These are phyloP conservation scores for Phycomyces blakesleeanus DNA, from an alignment of 192 early-diverging fungal genomes.

Conservation along the genomic window DNA sequence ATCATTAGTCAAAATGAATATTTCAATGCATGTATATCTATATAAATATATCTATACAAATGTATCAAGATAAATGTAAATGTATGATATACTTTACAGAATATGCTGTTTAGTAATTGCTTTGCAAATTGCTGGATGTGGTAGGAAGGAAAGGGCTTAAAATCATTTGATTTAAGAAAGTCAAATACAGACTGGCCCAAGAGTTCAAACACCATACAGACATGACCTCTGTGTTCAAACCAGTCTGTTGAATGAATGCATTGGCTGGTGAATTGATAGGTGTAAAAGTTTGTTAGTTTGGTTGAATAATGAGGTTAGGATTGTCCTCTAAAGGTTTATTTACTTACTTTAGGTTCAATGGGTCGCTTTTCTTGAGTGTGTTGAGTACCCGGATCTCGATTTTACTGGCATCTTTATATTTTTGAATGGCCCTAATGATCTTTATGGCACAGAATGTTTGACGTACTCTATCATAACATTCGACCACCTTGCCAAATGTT, in stretches of 20 bases:
- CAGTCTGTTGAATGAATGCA: conserved; percentile 83
- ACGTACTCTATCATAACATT: conserved; percentile 69
- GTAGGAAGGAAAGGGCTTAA: conserved; percentile 79
- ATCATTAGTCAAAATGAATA: too few species aligned
- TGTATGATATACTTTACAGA: conserved; percentile 48
- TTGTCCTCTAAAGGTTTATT: background rate
- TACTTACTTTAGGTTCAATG: conserved; percentile 70
- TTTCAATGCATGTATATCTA: too few species aligned
- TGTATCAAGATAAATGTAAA: background rate
- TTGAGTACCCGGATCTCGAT: conserved; percentile 87
- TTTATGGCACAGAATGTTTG: conserved; percentile 78
- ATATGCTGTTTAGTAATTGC: conserved; percentile 85
- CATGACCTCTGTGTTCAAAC: conserved; percentile 90
- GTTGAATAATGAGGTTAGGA: too few species aligned
- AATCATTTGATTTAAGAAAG: conserved; percentile 90
- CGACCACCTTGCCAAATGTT: conserved; percentile 96
- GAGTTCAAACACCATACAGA: conserved; percentile 98
- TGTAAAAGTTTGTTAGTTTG: too few species aligned
- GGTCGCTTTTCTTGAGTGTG: conserved; percentile 75
- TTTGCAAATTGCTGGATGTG: conserved; percentile 84
- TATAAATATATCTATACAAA: too few species aligned
- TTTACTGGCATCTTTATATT: conserved; percentile 91
- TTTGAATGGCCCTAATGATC: conserved; percentile 88
- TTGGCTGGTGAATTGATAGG: conserved; percentile 45
- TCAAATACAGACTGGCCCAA: conserved; percentile 88